phyloP scores from a whole-genome alignment of 1,284 basidiomycete genomes.

The Ustilago bromivora region DNA sequence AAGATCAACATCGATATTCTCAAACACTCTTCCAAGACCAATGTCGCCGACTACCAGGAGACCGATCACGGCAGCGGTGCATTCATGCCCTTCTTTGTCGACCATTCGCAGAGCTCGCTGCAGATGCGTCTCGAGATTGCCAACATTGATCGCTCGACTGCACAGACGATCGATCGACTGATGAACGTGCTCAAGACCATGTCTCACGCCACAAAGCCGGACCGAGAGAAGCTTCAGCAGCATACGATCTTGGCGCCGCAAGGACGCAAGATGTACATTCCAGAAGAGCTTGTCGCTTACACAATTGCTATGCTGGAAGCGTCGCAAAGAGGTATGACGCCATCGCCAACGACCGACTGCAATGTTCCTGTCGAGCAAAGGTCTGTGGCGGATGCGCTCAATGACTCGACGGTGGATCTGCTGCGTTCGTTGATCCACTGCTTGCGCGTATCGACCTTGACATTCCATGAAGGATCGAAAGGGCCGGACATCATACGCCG shows the following conservation, averaged over 20 bases:
- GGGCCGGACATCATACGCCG: conserved; percentile 59
- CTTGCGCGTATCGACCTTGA: conserved; percentile 49
- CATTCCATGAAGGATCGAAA: conserved; percentile 40
- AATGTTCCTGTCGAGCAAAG: conserved; percentile 29
- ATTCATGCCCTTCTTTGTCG: conserved; percentile 63
- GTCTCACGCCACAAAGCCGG: conserved; percentile 47
- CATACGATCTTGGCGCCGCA: conserved; percentile 62
- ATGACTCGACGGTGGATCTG: conserved; percentile 53
- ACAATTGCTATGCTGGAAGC: conserved; percentile 67
- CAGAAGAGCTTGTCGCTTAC: conserved; percentile 67
- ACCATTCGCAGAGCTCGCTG: conserved; percentile 44
- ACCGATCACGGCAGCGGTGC: conserved; percentile 63
- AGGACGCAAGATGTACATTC: conserved; percentile 64
- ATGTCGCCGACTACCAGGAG: conserved; percentile 58
- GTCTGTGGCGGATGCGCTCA: conserved; percentile 54
- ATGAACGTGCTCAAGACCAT: conserved; percentile 64
- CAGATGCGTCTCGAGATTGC: conserved; percentile 47
- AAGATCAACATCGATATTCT: conserved; percentile 69
- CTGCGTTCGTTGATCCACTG: conserved; percentile 60
- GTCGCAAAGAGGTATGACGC: conserved; percentile 59
- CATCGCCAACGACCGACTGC: conserved; percentile 45
- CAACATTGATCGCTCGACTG: conserved; percentile 50
- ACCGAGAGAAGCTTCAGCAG: conserved; percentile 52
- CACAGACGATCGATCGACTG: conserved; percentile 65
- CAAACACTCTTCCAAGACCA: conserved; percentile 59